Evolutionary conservation across 805 yeast species (phyloP).

Genomic region (Lachancea kluyveri): DNA sequence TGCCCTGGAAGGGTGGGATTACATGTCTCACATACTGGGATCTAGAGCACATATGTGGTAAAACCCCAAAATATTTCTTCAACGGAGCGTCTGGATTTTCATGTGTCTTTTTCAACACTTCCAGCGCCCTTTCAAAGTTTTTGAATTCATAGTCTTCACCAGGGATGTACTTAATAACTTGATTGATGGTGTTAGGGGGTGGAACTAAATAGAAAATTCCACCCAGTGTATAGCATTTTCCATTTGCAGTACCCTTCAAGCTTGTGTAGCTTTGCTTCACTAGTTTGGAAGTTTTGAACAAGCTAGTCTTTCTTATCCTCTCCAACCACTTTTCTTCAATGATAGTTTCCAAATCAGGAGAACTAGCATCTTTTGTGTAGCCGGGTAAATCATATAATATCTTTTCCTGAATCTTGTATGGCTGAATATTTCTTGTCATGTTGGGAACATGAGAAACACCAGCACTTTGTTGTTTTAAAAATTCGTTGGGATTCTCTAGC

Average conservation of each 20-base stretch:
- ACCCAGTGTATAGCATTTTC: constrained; percentile 46
- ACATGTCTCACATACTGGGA: constrained; percentile 38
- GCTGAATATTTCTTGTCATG: constrained; percentile 52
- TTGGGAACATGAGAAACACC: constrained; percentile 55
- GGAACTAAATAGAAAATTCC: constrained; percentile 55
- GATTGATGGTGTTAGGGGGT: constrained; percentile 45
- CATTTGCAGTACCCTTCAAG: constrained; percentile 33
- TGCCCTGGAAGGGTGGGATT: constrained; percentile 67
- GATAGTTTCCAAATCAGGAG: constrained; percentile 22
- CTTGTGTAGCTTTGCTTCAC: constrained; percentile 29
- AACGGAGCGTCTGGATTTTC: constrained; percentile 20
- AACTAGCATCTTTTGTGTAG: constrained; percentile 16
- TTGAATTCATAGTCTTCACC: constrained; percentile 33
- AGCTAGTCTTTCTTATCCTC: constrained; percentile 28
- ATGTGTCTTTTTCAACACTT: constrained; percentile 18
- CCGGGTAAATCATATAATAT: constrained; percentile 37
- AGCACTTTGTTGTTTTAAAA: constrained; percentile 16
- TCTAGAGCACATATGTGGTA: constrained; percentile 9
- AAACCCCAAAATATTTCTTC: constrained; percentile 26
- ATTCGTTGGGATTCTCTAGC: constrained; percentile 5
- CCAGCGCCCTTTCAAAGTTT: constrained; percentile 31
- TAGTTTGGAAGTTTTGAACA: constrained; percentile 26
- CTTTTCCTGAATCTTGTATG: constrained; percentile 32
- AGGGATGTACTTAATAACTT: constrained; percentile 40
- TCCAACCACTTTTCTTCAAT: constrained; percentile 27